Evolutionary conservation across 345 rosid genomes (phyloP).

Genomic region (Gossypium rotundifolium): DNA sequence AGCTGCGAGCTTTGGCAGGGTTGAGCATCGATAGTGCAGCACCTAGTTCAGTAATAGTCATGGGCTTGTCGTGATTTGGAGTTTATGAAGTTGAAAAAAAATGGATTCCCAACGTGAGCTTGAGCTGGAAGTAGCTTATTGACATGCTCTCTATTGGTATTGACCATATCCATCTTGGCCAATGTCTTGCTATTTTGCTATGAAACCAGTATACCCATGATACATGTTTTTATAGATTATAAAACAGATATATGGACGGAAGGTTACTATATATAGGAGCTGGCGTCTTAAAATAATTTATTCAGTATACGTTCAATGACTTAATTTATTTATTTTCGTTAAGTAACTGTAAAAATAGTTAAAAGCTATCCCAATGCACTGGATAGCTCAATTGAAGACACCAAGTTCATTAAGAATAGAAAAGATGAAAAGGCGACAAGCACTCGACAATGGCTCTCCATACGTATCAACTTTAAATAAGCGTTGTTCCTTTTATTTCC

Average conservation of each 20-base stretch:
- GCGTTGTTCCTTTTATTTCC: too few species aligned
- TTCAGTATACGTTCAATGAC: too few species aligned
- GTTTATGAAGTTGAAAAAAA: slow-evolving; percentile 19
- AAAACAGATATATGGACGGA: not conserved
- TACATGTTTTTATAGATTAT: not conserved
- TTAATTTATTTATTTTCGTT: too few species aligned
- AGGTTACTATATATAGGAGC: not conserved
- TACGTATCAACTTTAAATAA: too few species aligned
- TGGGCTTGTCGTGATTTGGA: slow-evolving; percentile 18
- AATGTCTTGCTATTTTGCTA: not conserved
- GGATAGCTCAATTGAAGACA: too few species aligned
- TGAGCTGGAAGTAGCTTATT: slow-evolving; percentile 7
- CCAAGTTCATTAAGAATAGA: too few species aligned
- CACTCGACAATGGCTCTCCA: too few species aligned
- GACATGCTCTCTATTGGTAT: not conserved
- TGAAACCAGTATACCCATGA: not conserved
- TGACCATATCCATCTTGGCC: not conserved
- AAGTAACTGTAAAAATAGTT: too few species aligned
- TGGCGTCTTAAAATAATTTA: too few species aligned
- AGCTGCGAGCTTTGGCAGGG: slow-evolving; percentile 18
- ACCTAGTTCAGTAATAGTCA: slow-evolving; percentile 21
- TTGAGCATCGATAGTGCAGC: slow-evolving; percentile 15
- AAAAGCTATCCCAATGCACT: too few species aligned
- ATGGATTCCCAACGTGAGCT: slow-evolving; percentile 30
- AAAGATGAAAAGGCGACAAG: too few species aligned